Conservation (phyloP, 2,329 filamentous ascomycete genomes). For the Venturia nashicola region DNA sequence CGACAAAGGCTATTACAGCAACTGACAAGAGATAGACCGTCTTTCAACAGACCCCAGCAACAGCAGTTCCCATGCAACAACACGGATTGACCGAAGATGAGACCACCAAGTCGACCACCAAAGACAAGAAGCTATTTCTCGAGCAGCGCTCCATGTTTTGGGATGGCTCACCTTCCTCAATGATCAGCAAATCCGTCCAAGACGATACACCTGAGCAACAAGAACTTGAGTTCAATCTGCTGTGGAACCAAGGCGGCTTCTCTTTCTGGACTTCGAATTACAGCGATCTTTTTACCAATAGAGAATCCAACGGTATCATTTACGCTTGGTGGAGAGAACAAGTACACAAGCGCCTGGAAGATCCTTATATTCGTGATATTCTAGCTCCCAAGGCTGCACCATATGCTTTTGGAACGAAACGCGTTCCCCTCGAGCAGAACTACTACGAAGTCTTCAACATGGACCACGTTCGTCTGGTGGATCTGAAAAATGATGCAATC, state of each 20-base stretch:
- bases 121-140: not conserved
- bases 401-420: constrained; percentile 34
- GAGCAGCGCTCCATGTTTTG: not conserved
- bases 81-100: constrained; percentile 35
- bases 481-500: constrained; percentile 31
- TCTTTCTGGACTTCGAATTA: constrained; percentile 32
- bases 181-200: not conserved
- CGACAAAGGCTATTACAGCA: not conserved
- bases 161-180: not conserved
- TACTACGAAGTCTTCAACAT: constrained; percentile 34
- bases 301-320: constrained; percentile 29
- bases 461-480: constrained; percentile 30
- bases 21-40: constrained; percentile 26
- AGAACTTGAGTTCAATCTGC: constrained; percentile 23
- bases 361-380: constrained; percentile 32
- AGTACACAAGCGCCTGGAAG: constrained; percentile 28
- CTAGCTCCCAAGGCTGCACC: constrained; percentile 31
- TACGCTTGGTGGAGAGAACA: constrained; percentile 37
- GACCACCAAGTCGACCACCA: not conserved
- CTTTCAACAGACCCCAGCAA: constrained; percentile 56
- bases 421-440: constrained; percentile 34
- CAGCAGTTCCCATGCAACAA: constrained; percentile 50
- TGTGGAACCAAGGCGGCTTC: constrained; percentile 26
- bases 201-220: constrained; percentile 27
- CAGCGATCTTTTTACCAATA: constrained; percentile 28